Base-by-base conservation (phyloP, 2,329 filamentous ascomycete genomes). In the Boeremia lycopersici region DNA sequence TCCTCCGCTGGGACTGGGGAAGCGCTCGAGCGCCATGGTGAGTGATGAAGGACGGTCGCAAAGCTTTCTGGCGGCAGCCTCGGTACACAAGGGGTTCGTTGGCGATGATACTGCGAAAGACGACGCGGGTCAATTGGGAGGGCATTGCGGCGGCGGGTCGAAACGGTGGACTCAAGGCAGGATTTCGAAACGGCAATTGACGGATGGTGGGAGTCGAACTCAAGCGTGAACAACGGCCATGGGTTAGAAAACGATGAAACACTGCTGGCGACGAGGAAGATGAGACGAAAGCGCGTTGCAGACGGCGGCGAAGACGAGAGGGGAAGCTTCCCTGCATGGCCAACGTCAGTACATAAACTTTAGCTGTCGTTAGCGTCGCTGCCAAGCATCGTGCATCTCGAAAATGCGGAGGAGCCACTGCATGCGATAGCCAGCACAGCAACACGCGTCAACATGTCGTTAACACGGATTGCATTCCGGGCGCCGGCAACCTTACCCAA, bases 51-150 rank as follows among this genome's bases (percentile, higher is more conserved):
- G 57, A 65, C n/a, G 65, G 59, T 25, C 64, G 61, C 65, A 69
- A 11, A 59, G 68, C 57, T 60, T 61, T 77, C 46, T 73, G 69
- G 25, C 78, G 62, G 58, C 78, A 79, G 67, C 76, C 78, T 63
- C 77, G 78, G 68, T 77, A 74, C 39, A 77, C 58, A 28, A 80
- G 74, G 42, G 77, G 76, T 60, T 82, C 77, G 69, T 81, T 80
- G 69, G 80, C 79, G 55, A 84, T 74, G 61, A 87, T 76, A 65
- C 80, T 79, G 64, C 82, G 81, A 73, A 85, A 85, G 63, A 86
- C 82, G 73, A 79, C 76, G 71, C 84, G 83, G 57, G 84, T 84
- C 67, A 87, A 77, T 62, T 85, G 82, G 60, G 84, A 85, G 51
- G 81, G 81, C 84, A 86, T 86, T 54, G 71, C 57, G 60, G 69